Evolutionary conservation across 257 asterid genomes (phyloP), one percentile per base, ranked within the genome.

Genomic region (Solanum gracilifrons): DNA sequence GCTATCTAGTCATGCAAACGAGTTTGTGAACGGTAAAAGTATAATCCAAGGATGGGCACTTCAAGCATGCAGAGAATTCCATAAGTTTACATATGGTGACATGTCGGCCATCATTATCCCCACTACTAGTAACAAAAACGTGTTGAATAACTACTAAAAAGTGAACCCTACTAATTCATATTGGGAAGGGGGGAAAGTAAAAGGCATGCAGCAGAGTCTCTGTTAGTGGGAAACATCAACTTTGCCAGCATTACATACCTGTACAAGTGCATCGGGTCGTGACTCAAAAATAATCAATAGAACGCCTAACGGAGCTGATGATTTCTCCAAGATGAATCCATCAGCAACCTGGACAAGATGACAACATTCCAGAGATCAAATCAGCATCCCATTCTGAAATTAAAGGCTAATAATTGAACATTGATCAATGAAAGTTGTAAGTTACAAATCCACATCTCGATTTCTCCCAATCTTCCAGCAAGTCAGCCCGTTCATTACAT

Each of bases 251-350:
- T 36, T 15, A 18, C 48, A 37, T 93, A 95, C 98, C 95, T 95
- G 96, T 88, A 94, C 96, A 87, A 95, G 90, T 10, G 98, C 98
- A 80, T 95, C 98, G 4, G 98, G 98, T 33, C 98, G 98, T 23
- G 98, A 94, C 93, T 95, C 98, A 84, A 95, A 95, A 72, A 95
- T 94, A 86, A 95, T 93, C 87, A 95, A 88, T 37, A 94, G 92
- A 88, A 95, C 96, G 13, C 98, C 97, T 77, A 95, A 87, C 3
- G 98, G 94, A 79, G 96, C 92, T 87, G 96, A 89, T 64, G 92
- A 92, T 92, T 95, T 95, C 85, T 95, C 98, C 87, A 94, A 89
- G 77, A 95, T 71, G 31, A 95, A 94, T 76, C 98, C 95, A 82
- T 95, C 96, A 86, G 96, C 93, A 87, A 95, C 90, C 98, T 95